Evolutionary conservation across 257 asterid species (phyloP), one percentile per base, ranked within the genome.

Genomic region (Paraleonurus japonicus): DNA sequence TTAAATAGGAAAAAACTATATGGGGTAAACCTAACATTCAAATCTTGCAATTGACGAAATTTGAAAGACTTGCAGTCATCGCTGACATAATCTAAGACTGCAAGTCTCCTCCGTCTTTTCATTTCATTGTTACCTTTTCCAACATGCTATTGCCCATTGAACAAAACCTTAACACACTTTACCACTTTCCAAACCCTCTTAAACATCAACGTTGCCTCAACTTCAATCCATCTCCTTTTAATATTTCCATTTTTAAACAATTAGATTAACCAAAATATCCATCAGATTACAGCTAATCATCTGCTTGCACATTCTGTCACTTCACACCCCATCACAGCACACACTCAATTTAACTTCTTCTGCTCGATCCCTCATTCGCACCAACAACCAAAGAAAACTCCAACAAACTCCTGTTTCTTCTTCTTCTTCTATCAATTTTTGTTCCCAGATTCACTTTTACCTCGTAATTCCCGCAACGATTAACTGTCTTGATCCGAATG

Each of bases 401-500:
- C 13, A 65, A 65, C 60, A 2, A 65, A 26, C 60, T 65, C 35
- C 27, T 8, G 41, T 43, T 73, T 51, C 69, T 59, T 55, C n/a
- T n/a, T n/a, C n/a, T n/a, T n/a, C n/a, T n/a, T n/a, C n/a, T 61
- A 39, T 74, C 78, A 39, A 16, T 69, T 71, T 72, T 61, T 20
- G 61, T 45, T 53, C 74, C 74, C 69, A 65, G 78, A 66, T 65
- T 53, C 39, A 7, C 45, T 61, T 66, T 71, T 43, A 19, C 80
- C 73, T 74, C 80, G 83, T 33, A 65, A 70, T 75, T 19, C 75
- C 57, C 80, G 24, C 83, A 33, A n/a, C 67, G 41, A 67, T 70
- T 58, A 58, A 59, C n/a, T n/a, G n/a, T n/a, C n/a, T n/a, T n/a
- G 91, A 88, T 78, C 85, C 65, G 80, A 67, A 79, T 74, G 80